Evolutionary conservation across 495 filamentous ascomycete species (phyloP).

Genomic region (Neurospora sp.): DNA sequence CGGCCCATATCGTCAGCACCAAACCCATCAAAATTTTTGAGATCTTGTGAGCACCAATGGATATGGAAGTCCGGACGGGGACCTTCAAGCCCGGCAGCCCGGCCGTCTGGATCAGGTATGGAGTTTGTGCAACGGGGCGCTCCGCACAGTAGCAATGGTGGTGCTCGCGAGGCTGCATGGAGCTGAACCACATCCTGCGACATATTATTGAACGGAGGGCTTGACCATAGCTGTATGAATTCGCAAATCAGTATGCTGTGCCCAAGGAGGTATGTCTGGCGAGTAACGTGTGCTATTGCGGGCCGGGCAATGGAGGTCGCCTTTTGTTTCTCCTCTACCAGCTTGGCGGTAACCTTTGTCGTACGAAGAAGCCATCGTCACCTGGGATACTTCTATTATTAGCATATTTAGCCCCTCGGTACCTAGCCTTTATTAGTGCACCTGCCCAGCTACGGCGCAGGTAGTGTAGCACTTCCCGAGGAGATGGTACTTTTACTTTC

Average conservation of each 20-base stretch:
- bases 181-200: neutral
- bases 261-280: neutral
- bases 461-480: neutral
- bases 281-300: neutral
- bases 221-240: neutral
- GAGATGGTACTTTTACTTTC: neutral
- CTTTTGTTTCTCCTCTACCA: neutral
- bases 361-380: neutral
- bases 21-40: neutral
- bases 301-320: neutral
- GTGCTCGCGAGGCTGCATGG: neutral
- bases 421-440: neutral
- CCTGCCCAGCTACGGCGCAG: neutral
- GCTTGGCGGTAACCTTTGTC: neutral
- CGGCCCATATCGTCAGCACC: neutral
- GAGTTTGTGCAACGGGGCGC: neutral
- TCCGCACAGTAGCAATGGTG: neutral
- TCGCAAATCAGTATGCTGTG: neutral
- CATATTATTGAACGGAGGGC: neutral
- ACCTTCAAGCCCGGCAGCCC: neutral
- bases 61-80: neutral
- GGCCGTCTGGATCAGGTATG: neutral
- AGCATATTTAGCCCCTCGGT: neutral
- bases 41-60: neutral
- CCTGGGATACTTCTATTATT: neutral